Evolutionary conservation across 352 stramenopile species (phyloP), one percentile per base, ranked within the genome.

Genomic region (Globisporangium paddicum): DNA sequence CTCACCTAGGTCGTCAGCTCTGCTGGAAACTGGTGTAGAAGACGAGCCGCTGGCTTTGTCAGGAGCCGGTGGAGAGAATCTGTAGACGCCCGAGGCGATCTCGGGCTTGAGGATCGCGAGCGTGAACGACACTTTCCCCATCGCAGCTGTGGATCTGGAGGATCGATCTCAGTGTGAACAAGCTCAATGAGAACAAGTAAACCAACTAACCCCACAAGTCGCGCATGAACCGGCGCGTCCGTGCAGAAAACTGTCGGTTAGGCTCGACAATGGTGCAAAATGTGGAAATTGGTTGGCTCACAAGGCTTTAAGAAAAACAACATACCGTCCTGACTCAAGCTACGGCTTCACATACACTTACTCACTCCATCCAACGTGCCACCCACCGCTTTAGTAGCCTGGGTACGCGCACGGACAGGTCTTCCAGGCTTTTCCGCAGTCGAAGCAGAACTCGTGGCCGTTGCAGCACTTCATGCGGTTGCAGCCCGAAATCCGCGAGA

Each of bases 391-490:
- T 53, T 11, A 54, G 28, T 54, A 54, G 28, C 47, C 47, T 2
- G 47, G 28, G 28, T 48, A 40, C 34, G 50, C 18, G 46, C 57
- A 63, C 26, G n/a, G 18, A 53, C 58, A 59, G 6, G 40, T 59
- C 42, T 21, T 73, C 69, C 37, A 82, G 58, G 10, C 54, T 34
- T 10, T 58, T 45, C 44, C 68, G 46, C 83, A 93, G 13, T 52
- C 14, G 19, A 67, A 89, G 63, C 83, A 93, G 45, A 93, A 93
- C 25, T 79, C 57, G 51, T 90, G 83, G 54, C 66, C 45, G 23
- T 79, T 79, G 50, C 69, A 62, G 56, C 83, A 93, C 21, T 18
- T 63, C 60, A 93, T 82, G 44, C 60, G 71, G 57, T 82, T 82
- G 65, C 83, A 93, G 23, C 83, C 83, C 8, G 2, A n/a, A 23